These are phyloP conservation scores for Russula olivacea DNA, from an alignment of 768 basidiomycete species.

Conservation along the genomic window DNA sequence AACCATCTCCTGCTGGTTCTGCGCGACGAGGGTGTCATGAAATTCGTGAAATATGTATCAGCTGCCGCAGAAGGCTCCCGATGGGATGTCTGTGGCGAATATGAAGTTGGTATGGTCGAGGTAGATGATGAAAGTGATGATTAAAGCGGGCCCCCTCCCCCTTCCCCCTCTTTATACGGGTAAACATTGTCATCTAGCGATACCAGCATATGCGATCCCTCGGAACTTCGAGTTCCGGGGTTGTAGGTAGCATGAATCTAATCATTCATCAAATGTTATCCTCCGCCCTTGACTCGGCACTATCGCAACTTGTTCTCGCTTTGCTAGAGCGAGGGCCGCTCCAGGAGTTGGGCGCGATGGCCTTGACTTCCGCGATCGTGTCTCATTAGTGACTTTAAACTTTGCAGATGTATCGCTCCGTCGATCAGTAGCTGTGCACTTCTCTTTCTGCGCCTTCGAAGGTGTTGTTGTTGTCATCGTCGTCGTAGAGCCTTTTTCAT, in stretches of 20 bases:
- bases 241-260: conserved; percentile 21
- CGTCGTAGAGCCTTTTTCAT: not conserved
- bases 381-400: not conserved
- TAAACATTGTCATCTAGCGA: conserved; percentile 5
- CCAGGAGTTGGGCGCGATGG: conserved; percentile 58
- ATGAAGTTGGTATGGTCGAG: conserved; percentile 78
- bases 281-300: conserved; percentile 65
- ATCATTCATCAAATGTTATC: conserved; percentile 50
- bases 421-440: not conserved
- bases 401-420: not conserved
- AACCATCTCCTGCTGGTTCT: conserved; percentile 85
- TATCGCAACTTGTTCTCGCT: conserved; percentile 71
- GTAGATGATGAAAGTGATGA: conserved; percentile 22
- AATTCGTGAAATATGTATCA: conserved; percentile 92
- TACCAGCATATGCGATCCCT: conserved; percentile 2
- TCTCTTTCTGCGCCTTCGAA: not conserved
- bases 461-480: not conserved
- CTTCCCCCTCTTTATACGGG: not conserved
- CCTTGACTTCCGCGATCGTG: not conserved
- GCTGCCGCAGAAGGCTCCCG: conserved; percentile 84
- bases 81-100: conserved; percentile 93
- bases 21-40: conserved; percentile 88
- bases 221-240: not conserved
- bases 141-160: not conserved
- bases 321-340: conserved; percentile 71